A percentile compares a stretch with the other conserved stretches of the same genome.
phyloP scores from a whole-genome alignment of 2,329 filamentous ascomycete species.

The Hirsutella minnesotensis region DNA sequence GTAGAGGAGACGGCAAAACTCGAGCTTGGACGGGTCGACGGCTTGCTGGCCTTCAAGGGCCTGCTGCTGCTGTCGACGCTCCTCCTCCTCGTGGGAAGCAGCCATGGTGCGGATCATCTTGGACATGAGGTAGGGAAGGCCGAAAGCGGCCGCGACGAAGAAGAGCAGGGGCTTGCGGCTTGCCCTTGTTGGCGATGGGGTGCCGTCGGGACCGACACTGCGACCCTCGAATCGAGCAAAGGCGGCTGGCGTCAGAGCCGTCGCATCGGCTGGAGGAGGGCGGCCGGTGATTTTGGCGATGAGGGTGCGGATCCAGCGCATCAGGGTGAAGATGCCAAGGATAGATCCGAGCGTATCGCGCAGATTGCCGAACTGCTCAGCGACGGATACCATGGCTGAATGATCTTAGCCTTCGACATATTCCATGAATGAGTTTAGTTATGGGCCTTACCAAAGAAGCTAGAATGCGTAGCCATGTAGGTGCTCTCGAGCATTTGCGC shows the following conservation, averaged over 20 bases:
- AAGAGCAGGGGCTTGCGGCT: slow-evolving; percentile 94
- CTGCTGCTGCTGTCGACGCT: slow-evolving; percentile 42
- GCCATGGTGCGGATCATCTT: slow-evolving; percentile 85
- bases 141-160: slow-evolving; percentile 89
- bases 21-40: slow-evolving; percentile 80
- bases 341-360: slow-evolving; percentile 88
- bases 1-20: slow-evolving; percentile 91
- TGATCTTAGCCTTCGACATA: slow-evolving; percentile 3
- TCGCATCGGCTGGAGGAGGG: slow-evolving; percentile 78
- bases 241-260: slow-evolving; percentile 74
- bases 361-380: slow-evolving; percentile 90
- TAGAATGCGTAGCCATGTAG: slow-evolving; percentile 98
- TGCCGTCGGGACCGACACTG: slow-evolving; percentile 45
- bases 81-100: slow-evolving; percentile 73
- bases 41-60: slow-evolving; percentile 39
- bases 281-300: slow-evolving; percentile 89
- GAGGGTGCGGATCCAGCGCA: slow-evolving; percentile 87
- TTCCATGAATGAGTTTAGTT: not conserved
- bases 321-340: slow-evolving; percentile 86
- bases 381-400: slow-evolving; percentile 91
- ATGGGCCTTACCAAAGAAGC: slow-evolving; percentile 72
- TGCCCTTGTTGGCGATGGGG: slow-evolving; percentile 54
- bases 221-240: slow-evolving; percentile 84
- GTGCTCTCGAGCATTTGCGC: slow-evolving; percentile 99
- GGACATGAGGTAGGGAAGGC: slow-evolving; percentile 91